Evolutionary conservation across 371 early-diverging fungal genomes (phyloP), one percentile per base, ranked within the genome.

Genomic region (Choanephora cucurbitarum): DNA sequence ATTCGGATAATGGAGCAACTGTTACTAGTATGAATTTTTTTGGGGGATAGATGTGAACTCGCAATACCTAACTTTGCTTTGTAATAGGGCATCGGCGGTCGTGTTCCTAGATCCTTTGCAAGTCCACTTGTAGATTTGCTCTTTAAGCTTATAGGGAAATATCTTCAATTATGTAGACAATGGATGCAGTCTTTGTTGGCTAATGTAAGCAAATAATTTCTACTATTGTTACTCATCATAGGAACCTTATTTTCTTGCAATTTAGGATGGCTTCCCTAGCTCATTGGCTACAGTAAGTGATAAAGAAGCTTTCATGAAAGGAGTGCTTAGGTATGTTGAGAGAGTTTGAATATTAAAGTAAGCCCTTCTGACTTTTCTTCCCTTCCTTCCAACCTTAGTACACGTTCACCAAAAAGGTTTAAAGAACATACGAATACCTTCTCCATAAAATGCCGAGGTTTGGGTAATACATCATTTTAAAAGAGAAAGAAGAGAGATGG

Each of bases 11-110:
- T 82, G 72, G 81, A 79, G 22, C 77, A 78, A 32, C 55, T 86
- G 34, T 55, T 86, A 43, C 43, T 70, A 57, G 85, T 82, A 79
- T 52, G 66, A 42, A 34, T 14, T 19, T 24, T 44, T 49, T n/a
- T n/a, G n/a, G n/a, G n/a, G n/a, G n/a, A n/a, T n/a, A n/a, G n/a
- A n/a, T n/a, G n/a, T n/a, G n/a, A n/a, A n/a, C n/a, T n/a, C n/a
- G n/a, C n/a, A n/a, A n/a, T n/a, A n/a, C n/a, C n/a, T n/a, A n/a
- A n/a, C n/a, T n/a, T n/a, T n/a, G n/a, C n/a, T n/a, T n/a, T n/a
- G n/a, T n/a, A n/a, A n/a, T 51, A 83, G 86, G 88, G 84, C 22
- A 79, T 90, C 52, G 91, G 89, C 31, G 91, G 89, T 32, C 76
- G 73, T 47, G 82, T 86, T 11, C 91, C 91, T 33, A 70, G 91